phyloP scores from a whole-genome alignment of 176 grass and related monocot species.

The Chrysopogon serrulatus region DNA sequence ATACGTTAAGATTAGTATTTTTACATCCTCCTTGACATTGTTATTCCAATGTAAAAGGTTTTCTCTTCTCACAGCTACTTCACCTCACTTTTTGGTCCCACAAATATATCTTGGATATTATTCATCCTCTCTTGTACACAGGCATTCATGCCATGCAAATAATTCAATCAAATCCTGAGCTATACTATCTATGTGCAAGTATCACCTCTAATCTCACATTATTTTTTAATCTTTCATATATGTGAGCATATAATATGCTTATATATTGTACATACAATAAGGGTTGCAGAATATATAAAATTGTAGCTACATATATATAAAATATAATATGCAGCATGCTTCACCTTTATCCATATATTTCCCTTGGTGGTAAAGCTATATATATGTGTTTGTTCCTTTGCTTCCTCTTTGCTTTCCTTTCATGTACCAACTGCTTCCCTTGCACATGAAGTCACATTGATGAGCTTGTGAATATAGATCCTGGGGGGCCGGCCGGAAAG shows the following conservation, averaged over 20 bases:
- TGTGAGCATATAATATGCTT: neutral
- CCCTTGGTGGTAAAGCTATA: slow-evolving; percentile 41
- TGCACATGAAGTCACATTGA: slow-evolving; percentile 68
- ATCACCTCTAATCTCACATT: neutral
- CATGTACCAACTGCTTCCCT: slow-evolving; percentile 68
- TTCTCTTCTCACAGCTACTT: slow-evolving; percentile 16
- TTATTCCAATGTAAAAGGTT: slow-evolving; percentile 41
- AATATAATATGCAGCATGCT: neutral
- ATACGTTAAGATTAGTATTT: slow-evolving; percentile 31
- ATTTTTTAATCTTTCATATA: neutral
- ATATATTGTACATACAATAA: neutral
- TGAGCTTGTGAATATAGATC: slow-evolving; percentile 42
- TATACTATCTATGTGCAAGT: neutral
- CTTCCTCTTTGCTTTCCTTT: slow-evolving; percentile 46
- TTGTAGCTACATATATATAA: neutral
- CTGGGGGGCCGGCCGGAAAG: slow-evolving; percentile 25
- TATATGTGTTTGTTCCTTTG: slow-evolving; percentile 48
- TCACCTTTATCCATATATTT: slow-evolving; percentile 31
- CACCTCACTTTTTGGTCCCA: slow-evolving; percentile 38
- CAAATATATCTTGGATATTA: slow-evolving; percentile 4
- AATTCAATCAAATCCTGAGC: slow-evolving; percentile 20
- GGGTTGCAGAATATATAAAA: neutral
- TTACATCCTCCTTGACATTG: slow-evolving; percentile 21
- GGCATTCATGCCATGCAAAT: slow-evolving; percentile 30
- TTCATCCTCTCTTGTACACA: slow-evolving; percentile 37